These are phyloP conservation scores for Puccinia polysora DNA, from an alignment of 1,284 basidiomycete genomes.

Conservation along the genomic window DNA sequence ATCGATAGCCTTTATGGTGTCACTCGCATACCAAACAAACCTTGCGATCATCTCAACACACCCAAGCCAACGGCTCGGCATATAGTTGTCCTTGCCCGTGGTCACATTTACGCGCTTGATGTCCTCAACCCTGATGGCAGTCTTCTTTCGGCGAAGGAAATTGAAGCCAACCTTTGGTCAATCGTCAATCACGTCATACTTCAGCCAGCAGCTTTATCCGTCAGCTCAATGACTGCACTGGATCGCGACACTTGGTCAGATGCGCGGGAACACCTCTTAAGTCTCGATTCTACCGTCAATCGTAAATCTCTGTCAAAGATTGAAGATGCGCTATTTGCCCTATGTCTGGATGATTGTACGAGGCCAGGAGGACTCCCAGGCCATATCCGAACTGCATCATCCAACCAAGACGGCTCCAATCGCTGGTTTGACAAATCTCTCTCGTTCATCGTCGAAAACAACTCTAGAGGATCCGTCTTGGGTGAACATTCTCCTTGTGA, in stretches of 20 bases:
- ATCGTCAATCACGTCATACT: slow-evolving; percentile 51
- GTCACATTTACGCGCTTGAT: slow-evolving; percentile 52
- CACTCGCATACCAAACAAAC: slow-evolving; percentile 52
- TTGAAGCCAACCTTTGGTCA: slow-evolving; percentile 48
- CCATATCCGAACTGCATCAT: slow-evolving; percentile 72
- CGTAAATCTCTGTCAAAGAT: slow-evolving; percentile 61
- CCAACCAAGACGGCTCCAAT: slow-evolving; percentile 67
- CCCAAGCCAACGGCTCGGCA: slow-evolving; percentile 48
- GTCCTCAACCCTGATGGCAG: slow-evolving; percentile 46
- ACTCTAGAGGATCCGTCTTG: slow-evolving; percentile 75
- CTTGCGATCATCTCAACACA: slow-evolving; percentile 52
- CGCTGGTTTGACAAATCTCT: slow-evolving; percentile 91
- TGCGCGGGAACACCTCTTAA: slow-evolving; percentile 63
- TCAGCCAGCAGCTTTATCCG: slow-evolving; percentile 49
- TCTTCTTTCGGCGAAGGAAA: slow-evolving; percentile 15
- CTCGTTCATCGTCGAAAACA: slow-evolving; percentile 76
- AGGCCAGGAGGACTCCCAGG: slow-evolving; percentile 61
- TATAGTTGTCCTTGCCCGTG: slow-evolving; percentile 52
- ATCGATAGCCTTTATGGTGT: slow-evolving; percentile 51
- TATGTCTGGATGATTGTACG: slow-evolving; percentile 58
- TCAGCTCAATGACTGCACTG: slow-evolving; percentile 51
- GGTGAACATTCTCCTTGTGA: slow-evolving; percentile 93
- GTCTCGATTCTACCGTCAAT: slow-evolving; percentile 64
- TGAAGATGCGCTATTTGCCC: slow-evolving; percentile 69
- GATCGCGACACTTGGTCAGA: slow-evolving; percentile 52